phyloP scores from a whole-genome alignment of 139 green algal species.

The Marvania coccoides region DNA sequence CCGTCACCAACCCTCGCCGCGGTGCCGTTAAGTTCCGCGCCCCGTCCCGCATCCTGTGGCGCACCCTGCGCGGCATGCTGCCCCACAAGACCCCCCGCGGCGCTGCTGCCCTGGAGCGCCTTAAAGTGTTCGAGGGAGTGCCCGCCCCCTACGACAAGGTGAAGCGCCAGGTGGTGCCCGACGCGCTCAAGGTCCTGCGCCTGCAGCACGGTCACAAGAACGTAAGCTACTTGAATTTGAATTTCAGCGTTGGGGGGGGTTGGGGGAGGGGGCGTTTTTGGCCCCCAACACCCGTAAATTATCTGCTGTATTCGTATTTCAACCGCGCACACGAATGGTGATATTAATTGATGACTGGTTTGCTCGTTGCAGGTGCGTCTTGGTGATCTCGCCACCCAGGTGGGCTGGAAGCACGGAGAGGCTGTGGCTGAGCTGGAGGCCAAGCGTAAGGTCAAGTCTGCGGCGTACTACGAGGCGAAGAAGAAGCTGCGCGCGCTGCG shows the following conservation, averaged over 20 bases:
- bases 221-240: too few relatives aligned
- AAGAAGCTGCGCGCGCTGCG: conserved; percentile 58
- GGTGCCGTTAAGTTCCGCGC: conserved; percentile 93
- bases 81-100: conserved; percentile 96
- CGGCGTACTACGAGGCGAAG: conserved; percentile 78
- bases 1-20: conserved; percentile 87
- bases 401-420: conserved; percentile 95
- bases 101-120: conserved; percentile 83
- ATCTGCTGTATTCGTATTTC: too few relatives aligned
- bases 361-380: too few relatives aligned
- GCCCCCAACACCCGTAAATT: too few relatives aligned
- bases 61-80: conserved; percentile 91
- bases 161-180: conserved; percentile 95
- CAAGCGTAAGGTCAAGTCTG: conserved; percentile 79
- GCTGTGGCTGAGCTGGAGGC: conserved; percentile 81
- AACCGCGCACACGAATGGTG: too few relatives aligned
- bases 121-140: conserved; percentile 96
- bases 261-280: too few relatives aligned
- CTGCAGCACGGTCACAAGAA: conserved; percentile 88
- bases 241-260: too few relatives aligned
- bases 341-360: too few relatives aligned
- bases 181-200: conserved; percentile 93
- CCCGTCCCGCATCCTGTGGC: conserved; percentile 85
- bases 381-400: conserved; percentile 40
- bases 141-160: conserved; percentile 53